Evolutionary conservation across 2,329 filamentous ascomycete species (phyloP).

Genomic region (Colletotrichum brevisporum): DNA sequence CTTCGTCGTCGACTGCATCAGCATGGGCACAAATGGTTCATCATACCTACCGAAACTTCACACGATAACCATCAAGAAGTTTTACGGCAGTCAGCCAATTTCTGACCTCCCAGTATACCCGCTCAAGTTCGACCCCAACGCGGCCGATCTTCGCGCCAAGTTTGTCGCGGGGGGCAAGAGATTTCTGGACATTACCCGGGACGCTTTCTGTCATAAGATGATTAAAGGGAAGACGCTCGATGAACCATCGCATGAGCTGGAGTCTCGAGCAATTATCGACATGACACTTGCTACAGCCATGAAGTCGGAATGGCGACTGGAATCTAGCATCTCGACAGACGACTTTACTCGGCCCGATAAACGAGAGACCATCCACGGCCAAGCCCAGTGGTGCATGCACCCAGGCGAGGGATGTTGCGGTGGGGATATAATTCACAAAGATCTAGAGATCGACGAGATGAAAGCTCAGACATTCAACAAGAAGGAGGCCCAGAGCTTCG

Average conservation of each 20-base stretch:
- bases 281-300: constrained; percentile 20
- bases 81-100: constrained; percentile 26
- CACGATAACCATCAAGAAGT: constrained; percentile 30
- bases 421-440: background rate
- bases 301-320: background rate
- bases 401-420: background rate
- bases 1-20: constrained; percentile 37
- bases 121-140: constrained; percentile 23
- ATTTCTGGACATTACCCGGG: background rate
- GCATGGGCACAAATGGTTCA: constrained; percentile 20
- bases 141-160: background rate
- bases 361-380: background rate
- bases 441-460: background rate
- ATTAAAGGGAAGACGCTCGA: background rate
- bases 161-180: background rate
- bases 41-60: constrained; percentile 28
- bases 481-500: background rate
- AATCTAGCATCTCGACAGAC: background rate
- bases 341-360: background rate
- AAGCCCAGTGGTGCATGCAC: background rate
- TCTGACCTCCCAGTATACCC: constrained; percentile 24
- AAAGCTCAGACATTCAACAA: background rate
- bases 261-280: constrained; percentile 31
- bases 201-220: background rate
- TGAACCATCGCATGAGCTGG: constrained; percentile 1